These are phyloP conservation scores for Grigorovia jiainica DNA, from an alignment of 805 yeast species.

Conservation along the genomic window DNA sequence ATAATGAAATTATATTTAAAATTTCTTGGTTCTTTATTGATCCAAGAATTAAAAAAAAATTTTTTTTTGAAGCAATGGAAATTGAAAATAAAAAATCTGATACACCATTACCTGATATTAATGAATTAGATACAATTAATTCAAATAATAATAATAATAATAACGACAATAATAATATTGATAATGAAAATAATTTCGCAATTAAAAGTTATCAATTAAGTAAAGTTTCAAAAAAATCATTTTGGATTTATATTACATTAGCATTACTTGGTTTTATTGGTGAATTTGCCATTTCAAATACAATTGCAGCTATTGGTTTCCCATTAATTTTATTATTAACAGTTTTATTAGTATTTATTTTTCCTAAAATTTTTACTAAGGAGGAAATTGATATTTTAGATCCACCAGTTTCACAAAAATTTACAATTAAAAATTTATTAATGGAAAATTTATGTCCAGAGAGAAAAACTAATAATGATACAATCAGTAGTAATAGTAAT, in stretches of 20 bases:
- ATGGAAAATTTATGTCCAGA: conserved; percentile 13
- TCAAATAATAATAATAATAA: neutral
- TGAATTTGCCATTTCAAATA: conserved; percentile 78
- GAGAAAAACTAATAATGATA: neutral
- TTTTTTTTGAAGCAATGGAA: conserved; percentile 3
- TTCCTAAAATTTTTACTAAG: conserved; percentile 53
- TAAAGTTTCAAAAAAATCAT: conserved; percentile 26
- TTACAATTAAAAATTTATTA: conserved; percentile 40
- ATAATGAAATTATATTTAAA: conserved; percentile 54
- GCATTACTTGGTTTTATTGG: conserved; percentile 62
- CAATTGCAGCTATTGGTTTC: conserved; percentile 88
- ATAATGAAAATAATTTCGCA: neutral
- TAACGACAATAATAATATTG: neutral
- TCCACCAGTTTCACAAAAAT: conserved; percentile 50
- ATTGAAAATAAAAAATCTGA: conserved; percentile 23
- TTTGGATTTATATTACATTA: conserved; percentile 46
- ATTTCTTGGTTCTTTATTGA: conserved; percentile 59
- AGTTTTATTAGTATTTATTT: conserved; percentile 52
- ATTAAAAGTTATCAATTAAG: conserved; percentile 12
- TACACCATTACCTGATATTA: conserved; percentile 16
- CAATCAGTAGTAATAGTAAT: neutral
- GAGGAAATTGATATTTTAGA: conserved; percentile 59
- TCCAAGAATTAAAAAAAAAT: conserved; percentile 6
- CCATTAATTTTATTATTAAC: conserved; percentile 69
- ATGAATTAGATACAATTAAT: too few relatives aligned